These are phyloP conservation scores for Chaetomium fimeti DNA, from an alignment of 495 filamentous ascomycete species.

Conservation along the genomic window DNA sequence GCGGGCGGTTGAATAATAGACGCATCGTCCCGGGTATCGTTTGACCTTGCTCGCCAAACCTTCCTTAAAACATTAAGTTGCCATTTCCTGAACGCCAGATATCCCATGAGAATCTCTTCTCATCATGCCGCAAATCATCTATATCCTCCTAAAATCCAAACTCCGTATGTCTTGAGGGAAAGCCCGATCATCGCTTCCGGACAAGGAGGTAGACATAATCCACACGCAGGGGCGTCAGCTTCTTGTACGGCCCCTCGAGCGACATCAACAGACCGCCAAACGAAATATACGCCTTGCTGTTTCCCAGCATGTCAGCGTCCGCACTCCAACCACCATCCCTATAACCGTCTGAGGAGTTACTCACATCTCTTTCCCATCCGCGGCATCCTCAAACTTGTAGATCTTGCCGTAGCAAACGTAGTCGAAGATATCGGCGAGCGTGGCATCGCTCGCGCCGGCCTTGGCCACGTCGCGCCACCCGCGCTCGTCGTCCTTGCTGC, in stretches of 20 bases:
- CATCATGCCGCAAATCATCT: slow-evolving; percentile 11
- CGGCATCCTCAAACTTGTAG: slow-evolving; percentile 90
- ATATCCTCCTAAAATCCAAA: not conserved
- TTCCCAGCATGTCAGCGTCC: slow-evolving; percentile 27
- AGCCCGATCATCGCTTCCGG: slow-evolving; percentile 69
- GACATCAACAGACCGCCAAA: slow-evolving; percentile 89
- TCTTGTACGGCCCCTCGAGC: slow-evolving; percentile 93
- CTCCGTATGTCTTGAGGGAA: not conserved
- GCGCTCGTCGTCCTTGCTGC: slow-evolving; percentile 62
- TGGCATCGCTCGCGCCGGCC: slow-evolving; percentile 56
- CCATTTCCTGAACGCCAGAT: slow-evolving; percentile 25
- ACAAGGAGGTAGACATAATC: slow-evolving; percentile 87
- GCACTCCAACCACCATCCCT: no score
- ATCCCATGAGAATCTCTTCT: slow-evolving; percentile 10
- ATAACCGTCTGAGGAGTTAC: slow-evolving; percentile 41
- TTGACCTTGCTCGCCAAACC: slow-evolving; percentile 9
- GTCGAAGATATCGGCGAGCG: slow-evolving; percentile 87
- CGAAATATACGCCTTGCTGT: slow-evolving; percentile 84
- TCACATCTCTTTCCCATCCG: slow-evolving; percentile 78
- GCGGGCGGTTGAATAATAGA: slow-evolving; percentile 16
- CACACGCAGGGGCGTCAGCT: slow-evolving; percentile 82
- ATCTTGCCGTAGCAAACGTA: slow-evolving; percentile 98
- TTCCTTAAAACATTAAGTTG: slow-evolving; percentile 6
- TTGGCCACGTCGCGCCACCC: slow-evolving; percentile 78
- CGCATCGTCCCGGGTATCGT: slow-evolving; percentile 32